phyloP scores from a whole-genome alignment of 2,329 filamentous ascomycete genomes.

The Paecilomyces sp. region DNA sequence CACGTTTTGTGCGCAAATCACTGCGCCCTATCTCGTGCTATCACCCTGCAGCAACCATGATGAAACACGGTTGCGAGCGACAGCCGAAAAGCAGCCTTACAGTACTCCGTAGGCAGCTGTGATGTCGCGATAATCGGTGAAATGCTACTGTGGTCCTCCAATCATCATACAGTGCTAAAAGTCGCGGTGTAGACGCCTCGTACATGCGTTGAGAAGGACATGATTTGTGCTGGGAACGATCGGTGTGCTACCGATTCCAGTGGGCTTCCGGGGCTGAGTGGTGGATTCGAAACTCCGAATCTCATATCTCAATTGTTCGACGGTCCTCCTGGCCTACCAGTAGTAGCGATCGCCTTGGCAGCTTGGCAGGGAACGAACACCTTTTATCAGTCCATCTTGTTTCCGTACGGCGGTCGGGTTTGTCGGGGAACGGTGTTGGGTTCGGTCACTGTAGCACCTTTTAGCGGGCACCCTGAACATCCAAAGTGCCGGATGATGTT shows the following conservation, averaged over 20 bases:
- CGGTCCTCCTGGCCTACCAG: not conserved
- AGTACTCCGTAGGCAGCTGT: not conserved
- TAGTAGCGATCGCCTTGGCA: not conserved
- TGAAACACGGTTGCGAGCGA: not conserved
- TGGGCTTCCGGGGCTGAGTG: not conserved
- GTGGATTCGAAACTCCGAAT: not conserved
- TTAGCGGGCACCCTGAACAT: not conserved
- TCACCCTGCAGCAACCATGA: not conserved
- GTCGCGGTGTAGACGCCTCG: not conserved
- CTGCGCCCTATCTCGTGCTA: not conserved
- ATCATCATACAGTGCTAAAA: not conserved
- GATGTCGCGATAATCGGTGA: not conserved
- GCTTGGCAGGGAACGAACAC: not conserved
- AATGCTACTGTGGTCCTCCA: not conserved
- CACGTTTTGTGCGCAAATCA: not conserved
- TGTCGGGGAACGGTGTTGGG: not conserved
- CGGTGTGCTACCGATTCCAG: not conserved
- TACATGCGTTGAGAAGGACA: not conserved
- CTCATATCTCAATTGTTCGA: not conserved
- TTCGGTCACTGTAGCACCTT: not conserved
- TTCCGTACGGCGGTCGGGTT: not conserved
- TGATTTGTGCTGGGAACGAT: not conserved
- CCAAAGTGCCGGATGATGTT: not conserved
- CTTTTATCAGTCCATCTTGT: not conserved
- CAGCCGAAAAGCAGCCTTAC: not conserved